Base-by-base conservation (phyloP, 148 eudicot species). In the Chenopodium suecicum region DNA sequence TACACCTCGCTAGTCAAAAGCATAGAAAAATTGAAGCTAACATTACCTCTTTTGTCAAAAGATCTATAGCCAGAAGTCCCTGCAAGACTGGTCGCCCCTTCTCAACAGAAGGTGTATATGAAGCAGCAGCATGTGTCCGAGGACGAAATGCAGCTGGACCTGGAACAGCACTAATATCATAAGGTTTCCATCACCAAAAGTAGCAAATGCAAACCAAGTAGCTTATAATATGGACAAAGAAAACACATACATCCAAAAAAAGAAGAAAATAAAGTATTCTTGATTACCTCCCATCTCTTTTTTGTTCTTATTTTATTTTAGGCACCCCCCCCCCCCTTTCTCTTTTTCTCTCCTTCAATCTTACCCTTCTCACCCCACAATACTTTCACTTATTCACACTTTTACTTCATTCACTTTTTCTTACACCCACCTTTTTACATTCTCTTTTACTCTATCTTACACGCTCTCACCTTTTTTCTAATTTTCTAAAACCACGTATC, bases 61-160 rank as follows among this genome's bases (percentile, higher is more conserved):
- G 94, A 88, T 97, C 99, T 82, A 97, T 89, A 63, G 99, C 95
- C 87, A 97, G 77, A 69, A 97, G 92, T 80, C 99, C 99, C 82
- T 97, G 99, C 74, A 97, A 82, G 81, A 97, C 91, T 52, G 99
- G 98, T 29, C 99, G 91, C 50, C 99, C 99, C 86, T 91, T 97
- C 81, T 90, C 97, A 82, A 97, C 87, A 81, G 88, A 89, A 54
- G 93, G 73, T 73, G 89, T 88, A 85, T 97, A 97, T 72, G 87
- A 82, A 81, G 91, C 82, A 77, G 92, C 82, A 47, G 97, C 89
- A 89, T 90, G 93, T 75, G 95, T 98, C 69, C 99, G 94, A 46
- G 99, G 99, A 46, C 99, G 94, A 88, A 97, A 97, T 82, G 99
- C 99, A 87, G 99, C 99, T 56, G 99, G 99, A 84, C 99, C 99